Percentiles rank a stretch among this genome's conserved stretches.
Evolutionary conservation across 176 grass and related monocot species (phyloP).

Genomic region (Coix lacrymajobi): DNA sequence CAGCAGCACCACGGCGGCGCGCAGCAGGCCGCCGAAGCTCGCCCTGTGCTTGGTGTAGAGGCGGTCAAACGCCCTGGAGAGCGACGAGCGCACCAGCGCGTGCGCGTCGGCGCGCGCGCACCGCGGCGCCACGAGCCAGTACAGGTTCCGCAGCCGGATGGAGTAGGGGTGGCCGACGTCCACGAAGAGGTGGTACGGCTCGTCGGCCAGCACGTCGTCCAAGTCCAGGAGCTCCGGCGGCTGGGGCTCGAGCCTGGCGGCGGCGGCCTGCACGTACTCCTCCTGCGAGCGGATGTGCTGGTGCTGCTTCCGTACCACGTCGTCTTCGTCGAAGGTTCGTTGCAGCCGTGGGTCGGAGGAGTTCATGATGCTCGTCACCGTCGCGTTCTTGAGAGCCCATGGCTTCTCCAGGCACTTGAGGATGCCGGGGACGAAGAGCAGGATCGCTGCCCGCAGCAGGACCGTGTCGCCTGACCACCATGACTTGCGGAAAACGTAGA

Average conservation of each 20-base stretch:
- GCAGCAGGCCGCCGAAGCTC: background rate
- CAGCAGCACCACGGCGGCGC: background rate
- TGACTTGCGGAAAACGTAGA: constrained; percentile 5
- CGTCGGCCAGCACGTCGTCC: background rate
- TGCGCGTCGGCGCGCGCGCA: background rate
- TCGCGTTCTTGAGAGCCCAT: background rate
- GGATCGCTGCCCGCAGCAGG: background rate
- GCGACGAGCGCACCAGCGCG: background rate
- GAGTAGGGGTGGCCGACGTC: constrained; percentile 3
- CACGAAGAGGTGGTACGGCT: background rate
- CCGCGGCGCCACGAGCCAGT: background rate
- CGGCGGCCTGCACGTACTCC: background rate
- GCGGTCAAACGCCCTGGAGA: background rate
- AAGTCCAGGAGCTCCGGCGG: background rate
- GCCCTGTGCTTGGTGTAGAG: constrained; percentile 1
- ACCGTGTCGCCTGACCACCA: background rate
- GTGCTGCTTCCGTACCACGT: rapidly evolving
- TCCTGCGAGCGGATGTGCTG: background rate
- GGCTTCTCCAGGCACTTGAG: constrained; percentile 23
- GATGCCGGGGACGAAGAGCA: constrained; percentile 1
- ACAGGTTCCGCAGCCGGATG: background rate
- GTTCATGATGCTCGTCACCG: background rate
- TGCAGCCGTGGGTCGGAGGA: background rate
- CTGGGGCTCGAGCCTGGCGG: background rate
- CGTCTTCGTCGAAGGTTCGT: background rate